Evolutionary conservation across 2,329 filamentous ascomycete species (phyloP), one percentile per base, ranked within the genome.

Genomic region (Trichoderma hamatum): DNA sequence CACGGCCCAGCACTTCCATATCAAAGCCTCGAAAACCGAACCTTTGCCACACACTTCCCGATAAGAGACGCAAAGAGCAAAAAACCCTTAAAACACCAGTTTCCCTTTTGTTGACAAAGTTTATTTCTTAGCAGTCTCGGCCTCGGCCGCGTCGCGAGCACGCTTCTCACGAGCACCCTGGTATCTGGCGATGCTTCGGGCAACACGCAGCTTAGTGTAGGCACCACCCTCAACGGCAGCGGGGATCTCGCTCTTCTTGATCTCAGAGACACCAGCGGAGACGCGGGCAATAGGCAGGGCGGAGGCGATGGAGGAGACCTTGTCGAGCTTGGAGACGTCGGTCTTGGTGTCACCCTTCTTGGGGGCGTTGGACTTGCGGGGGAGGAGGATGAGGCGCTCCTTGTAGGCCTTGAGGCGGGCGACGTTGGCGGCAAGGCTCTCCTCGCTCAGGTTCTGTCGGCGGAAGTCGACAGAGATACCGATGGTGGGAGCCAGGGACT

Each of bases 321-420:
- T 87, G 80, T 87, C 84, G 81, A 89, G 88, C 78, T 90, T 91
- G 81, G 83, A 83, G 75, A 86, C 79, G 84, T 96, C 90, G 90
- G 95, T 92, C 82, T 92, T 92, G 83, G 91, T 91, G 85, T 97
- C 93, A 83, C 92, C 92, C 82, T 92, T 91, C 93, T 97, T 97
- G 86, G 91, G 89, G 86, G 96, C 90, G 85, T 94, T 94, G 82
- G 89, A 89, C 85, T 93, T 94, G 88, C 94, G 93, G 82, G 96
- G 96, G 89, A 99, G 97, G 82, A 99, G 89, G 83, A 99, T 97
- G 80, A 99, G 87, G 81, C 94, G 93, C 81, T 91, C 89, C 87
- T 92, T 92, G 94, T 97, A 99, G 82, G 93, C 93, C 90, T 97
- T 94, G 82, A 99, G 93, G 81, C 96, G 96, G 84, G 92, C 92